Base-by-base conservation (phyloP, 2,329 filamentous ascomycete genomes). In the Trichoderma koningii region DNA sequence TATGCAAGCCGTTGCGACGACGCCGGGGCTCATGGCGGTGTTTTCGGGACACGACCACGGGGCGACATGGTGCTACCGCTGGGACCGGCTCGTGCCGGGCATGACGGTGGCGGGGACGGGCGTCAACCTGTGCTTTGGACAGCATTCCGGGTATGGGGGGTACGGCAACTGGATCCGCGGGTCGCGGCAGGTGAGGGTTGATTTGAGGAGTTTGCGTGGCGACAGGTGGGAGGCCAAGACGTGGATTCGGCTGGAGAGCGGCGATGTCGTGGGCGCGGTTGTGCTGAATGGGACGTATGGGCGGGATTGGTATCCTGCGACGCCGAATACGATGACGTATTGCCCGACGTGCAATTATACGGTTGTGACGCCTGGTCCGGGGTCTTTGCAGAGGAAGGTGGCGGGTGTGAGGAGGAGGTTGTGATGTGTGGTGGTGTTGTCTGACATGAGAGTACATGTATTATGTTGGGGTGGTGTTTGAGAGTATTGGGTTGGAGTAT, bases 1-100 rank as follows among this genome's bases (percentile, higher is more conserved):
- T 67, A 89, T 90, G 86, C 71, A 82, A 64, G 86, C 87, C 0
- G 70, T 91, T 3, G 76, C 82, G 0, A 75, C 80, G 0, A 87
- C 83, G 0, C 73, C 77, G 0, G 85, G 86, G 0, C 69, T 90
- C 15, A 80, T 86, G 51, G 85, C 78, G 0, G 70, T 89, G 5
- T 88, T 90, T 73, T 82, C 81, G 5, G 89, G 87, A 0, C 89
- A 92, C 67, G 87, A 90, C 68, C 89, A 91, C 66, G 84, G 84
- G 0, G 79, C 85, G 66, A 81, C 83, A 2, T 88, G 85, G 85
- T 87, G 84, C 69, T 81, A 77, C 63, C 79, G 77, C 65, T 84
- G 81, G 82, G 74, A 81, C 15, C 73, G 76, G 2, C 69, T 73
- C 1, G 74, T 78, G 0, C 69, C 71, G 7, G 75, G 72, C 2